Base-by-base conservation (phyloP, 148 eudicot species). In the Agrostemma githago region DNA sequence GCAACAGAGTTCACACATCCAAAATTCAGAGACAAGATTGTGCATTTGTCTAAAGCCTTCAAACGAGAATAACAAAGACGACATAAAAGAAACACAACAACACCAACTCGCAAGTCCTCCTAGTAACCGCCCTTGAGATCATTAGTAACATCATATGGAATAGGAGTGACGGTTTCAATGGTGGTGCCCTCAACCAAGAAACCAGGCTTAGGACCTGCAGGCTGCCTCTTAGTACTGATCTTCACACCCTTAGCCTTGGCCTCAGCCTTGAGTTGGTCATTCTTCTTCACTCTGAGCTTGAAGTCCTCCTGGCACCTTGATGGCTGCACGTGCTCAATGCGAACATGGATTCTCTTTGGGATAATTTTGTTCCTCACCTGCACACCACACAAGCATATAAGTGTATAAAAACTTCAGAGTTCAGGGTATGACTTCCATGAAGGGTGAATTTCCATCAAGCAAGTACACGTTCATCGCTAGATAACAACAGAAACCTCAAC, bases 191-290 rank as follows among this genome's bases (percentile, higher is more conserved):
- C 89, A 0, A 88, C 91, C 87, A 85, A 74, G 72, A 88, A 85
- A 12, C 90, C 89, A 1, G 91, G 89, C 51, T 84, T 85, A 10
- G 89, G 91, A 5, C 87, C 91, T 67, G 72, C 61, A 0, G 89
- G 91, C 74, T 82, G 84, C 78, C 91, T 85, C 87, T 88, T 88
- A 9, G 91, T 88, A 80, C 89, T 88, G 73, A 88, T 86, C 26
- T 77, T 72, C 51, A 82, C 81, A 72, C 91, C 89, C 14, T 67
- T 67, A 6, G 86, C 85, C 84, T 85, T 87, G 3, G 88, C 90
- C 61, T 82, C 88, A 5, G 88, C 91, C 81, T 88, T 85, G 70
- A 88, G 65, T 63, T 85, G 80, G 38, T 88, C 91, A 16, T 88
- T 88, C 81, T 78, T 80, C 76, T 79, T 87, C 38, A 77, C 69